Evolutionary conservation across 1,139 yeast species (phyloP), one percentile per base, ranked within the genome.

Genomic region (Saccharomyces hybrid): DNA sequence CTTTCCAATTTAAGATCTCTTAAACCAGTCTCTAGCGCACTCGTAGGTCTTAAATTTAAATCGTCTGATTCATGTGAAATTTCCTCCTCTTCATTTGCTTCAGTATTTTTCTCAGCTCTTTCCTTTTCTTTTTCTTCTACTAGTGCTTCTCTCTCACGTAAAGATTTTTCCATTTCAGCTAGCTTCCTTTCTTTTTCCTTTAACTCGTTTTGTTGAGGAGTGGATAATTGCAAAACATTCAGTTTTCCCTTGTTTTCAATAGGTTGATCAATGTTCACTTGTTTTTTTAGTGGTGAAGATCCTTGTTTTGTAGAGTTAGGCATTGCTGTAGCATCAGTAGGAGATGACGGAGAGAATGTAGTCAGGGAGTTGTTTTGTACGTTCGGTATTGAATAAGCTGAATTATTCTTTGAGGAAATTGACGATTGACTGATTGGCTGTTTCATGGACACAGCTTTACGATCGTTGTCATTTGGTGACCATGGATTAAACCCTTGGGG

Each of bases 171-270:
- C 46, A 51, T 50, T 23, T 53, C 55, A 2, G 50, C 52, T 47
- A 59, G 29, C 25, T 53, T 32, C 19, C 41, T 49, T 50, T 61
- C 61, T 38, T 57, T 57, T 42, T 59, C 60, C 16, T 49, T 54
- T 16, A 60, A 13, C 49, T 64, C 67, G 16, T 59, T 51, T 50
- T 62, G 62, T 42, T 66, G 66, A 13, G 64, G 67, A 31, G 55
- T 58, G 2, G 69, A 63, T 19, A 66, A 51, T 51, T 64, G 59
- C 28, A 66, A 41, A 19, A 66, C 61, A 50, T 62, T 65, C 47
- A 66, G 47, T 48, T 62, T 62, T 1, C 59, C 61, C 26, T 52
- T 57, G 16, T 56, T 53, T 31, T 38, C 47, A 25, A 51, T 27
- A 27, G 51, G 27, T 52, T 19, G 7, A 16, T 28, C 13, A 28